Evolutionary conservation across 495 filamentous ascomycete genomes (phyloP), one percentile per base, ranked within the genome.

Genomic region (Trichoderma erinaceum): DNA sequence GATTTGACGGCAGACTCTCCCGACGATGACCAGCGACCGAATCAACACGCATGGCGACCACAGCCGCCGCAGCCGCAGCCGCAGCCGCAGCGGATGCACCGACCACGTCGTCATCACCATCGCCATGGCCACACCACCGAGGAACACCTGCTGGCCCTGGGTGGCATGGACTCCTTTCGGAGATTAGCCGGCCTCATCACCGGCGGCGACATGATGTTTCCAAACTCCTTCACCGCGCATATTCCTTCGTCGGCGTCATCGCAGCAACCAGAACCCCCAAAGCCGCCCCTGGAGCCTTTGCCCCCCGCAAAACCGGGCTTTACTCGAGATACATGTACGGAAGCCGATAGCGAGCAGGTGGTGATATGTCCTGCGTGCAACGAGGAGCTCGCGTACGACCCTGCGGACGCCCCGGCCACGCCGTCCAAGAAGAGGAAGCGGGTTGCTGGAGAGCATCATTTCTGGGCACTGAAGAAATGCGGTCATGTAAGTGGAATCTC

Each of bases 391-490:
- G 74, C 75, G 21, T 83, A 81, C 56, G 78, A 83, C 46, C 79
- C 11, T 75, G 79, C 32, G 70, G 66, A 4, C 68, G 69, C 35
- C 69, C 23, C 64, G 21, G 27, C 69, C 1, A 74, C 72, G 18
- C 73, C 79, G 0, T 32, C 69, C 7, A 82, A 78, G 76, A 81
- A 76, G 68, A 64, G 73, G 5, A 76, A 73, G 66, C 82, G 80
- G 69, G 78, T 80, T 44, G 71, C 71, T 18, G 80, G 78, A 44
- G 80, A 82, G 68, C 80, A 83, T 64, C 75, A 81, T 65, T 83
- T 83, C 69, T 83, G 80, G 80, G 80, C 79, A 0, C 73, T 83
- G 38, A 83, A 81, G 70, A 74, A 75, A 4, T 83, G 81, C 68
- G 81, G 81, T 52, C 81, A 83, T 63, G 81, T 83, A 69, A 74